phyloP scores from a whole-genome alignment of 768 basidiomycete species.

The Xerocomellus intermedius region DNA sequence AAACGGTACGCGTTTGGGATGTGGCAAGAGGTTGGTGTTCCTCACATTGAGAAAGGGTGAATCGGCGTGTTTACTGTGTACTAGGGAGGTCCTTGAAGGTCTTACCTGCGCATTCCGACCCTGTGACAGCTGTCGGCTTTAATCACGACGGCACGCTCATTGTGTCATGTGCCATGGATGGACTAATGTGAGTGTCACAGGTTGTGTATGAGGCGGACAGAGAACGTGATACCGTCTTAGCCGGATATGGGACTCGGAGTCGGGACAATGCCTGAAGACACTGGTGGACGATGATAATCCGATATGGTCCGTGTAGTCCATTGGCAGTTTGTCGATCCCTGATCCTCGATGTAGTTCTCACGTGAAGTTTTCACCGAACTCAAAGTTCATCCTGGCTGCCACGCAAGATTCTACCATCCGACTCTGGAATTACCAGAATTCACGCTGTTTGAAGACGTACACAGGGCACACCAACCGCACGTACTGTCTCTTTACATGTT shows the following conservation, averaged over 20 bases:
- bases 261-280: conserved; percentile 97
- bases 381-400: conserved; percentile 81
- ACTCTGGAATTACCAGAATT: conserved; percentile 91
- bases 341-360: conserved; percentile 56
- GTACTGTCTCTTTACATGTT: conserved; percentile 73
- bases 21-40: conserved; percentile 68
- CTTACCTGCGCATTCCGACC: conserved; percentile 95
- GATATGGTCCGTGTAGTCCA: conserved; percentile 57
- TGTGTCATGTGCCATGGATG: conserved; percentile 95
- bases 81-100: conserved; percentile 82
- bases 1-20: conserved; percentile 97
- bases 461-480: conserved; percentile 84
- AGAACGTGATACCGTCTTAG: conserved; percentile 40
- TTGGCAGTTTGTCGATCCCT: conserved; percentile 3
- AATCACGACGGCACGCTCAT: conserved; percentile 94
- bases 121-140: conserved; percentile 92
- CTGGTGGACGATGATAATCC: conserved; percentile 96
- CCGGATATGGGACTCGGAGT: conserved; percentile 96
- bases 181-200: conserved; percentile 71
- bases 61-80: neutral
- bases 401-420: conserved; percentile 95
- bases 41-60: neutral
- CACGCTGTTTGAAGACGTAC: conserved; percentile 91
- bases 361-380: conserved; percentile 91
- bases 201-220: neutral